Conservation (phyloP, 2,329 filamentous ascomycete genomes). For the Coniochaeta sp. region DNA sequence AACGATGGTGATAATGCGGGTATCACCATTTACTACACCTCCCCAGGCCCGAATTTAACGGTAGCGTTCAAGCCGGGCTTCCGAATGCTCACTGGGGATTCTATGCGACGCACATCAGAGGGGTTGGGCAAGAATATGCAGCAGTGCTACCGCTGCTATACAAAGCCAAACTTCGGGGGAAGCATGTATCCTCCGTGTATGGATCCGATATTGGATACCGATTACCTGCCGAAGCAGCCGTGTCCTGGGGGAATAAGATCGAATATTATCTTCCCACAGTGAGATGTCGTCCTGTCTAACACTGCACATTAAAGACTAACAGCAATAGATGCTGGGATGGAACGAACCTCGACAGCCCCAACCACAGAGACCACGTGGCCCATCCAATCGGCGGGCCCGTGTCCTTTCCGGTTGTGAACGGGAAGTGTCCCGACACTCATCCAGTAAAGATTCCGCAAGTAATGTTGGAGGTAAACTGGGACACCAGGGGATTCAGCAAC, state of each 20-base stretch:
- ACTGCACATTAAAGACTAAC: background rate
- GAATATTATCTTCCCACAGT: slow-evolving; percentile 18
- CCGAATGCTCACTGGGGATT: slow-evolving; percentile 38
- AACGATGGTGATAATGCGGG: slow-evolving; percentile 25
- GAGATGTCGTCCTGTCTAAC: background rate
- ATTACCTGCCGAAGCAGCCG: slow-evolving; percentile 12
- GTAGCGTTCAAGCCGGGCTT: slow-evolving; percentile 37
- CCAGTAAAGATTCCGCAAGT: slow-evolving; percentile 21
- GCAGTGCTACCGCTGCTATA: slow-evolving; percentile 25
- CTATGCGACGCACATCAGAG: slow-evolving; percentile 7
- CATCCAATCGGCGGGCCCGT: slow-evolving; percentile 15
- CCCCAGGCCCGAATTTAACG: slow-evolving; percentile 25
- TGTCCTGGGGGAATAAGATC: slow-evolving; percentile 18
- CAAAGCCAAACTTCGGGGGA: background rate
- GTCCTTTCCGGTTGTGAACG: slow-evolving; percentile 4
- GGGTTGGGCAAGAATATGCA: slow-evolving; percentile 14
- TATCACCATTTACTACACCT: slow-evolving; percentile 36
- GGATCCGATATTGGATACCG: slow-evolving; percentile 12
- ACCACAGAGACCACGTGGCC: slow-evolving; percentile 23
- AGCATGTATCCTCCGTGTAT: background rate
- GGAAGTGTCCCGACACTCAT: slow-evolving; percentile 15
- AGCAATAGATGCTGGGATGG: slow-evolving; percentile 18
- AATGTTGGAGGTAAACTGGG: slow-evolving; percentile 34
- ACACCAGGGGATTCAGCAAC: slow-evolving; percentile 27
- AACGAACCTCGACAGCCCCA: slow-evolving; percentile 7